Percentiles rank a stretch among this genome's conserved stretches.
Evolutionary conservation across 805 yeast genomes (phyloP).

Genomic region (Kodamaea sagamina): DNA sequence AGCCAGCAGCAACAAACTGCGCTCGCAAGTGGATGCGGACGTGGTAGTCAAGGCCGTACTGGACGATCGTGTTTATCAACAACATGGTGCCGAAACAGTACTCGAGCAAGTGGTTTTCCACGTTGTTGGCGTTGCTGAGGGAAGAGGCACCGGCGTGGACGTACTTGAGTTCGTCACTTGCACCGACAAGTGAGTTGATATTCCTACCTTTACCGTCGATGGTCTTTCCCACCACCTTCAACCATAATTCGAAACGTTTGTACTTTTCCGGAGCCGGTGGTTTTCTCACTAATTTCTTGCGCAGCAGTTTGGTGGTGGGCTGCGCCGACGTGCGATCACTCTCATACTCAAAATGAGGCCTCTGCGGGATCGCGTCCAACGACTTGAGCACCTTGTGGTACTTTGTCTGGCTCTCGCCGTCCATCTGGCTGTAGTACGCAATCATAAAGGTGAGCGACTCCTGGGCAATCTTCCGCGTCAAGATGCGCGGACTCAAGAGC

Average conservation of each 20-base stretch:
- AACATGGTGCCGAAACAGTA: conserved; percentile 72
- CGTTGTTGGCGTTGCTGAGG: conserved; percentile 42
- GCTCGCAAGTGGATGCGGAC: conserved; percentile 60
- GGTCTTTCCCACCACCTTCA: conserved; percentile 62
- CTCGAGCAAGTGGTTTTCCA: conserved; percentile 67
- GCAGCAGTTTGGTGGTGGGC: background rate
- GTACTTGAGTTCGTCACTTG: conserved; percentile 74
- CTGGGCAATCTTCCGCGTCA: conserved; percentile 77
- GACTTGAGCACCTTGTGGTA: conserved; percentile 60
- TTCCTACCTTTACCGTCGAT: conserved; percentile 81
- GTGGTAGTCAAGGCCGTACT: conserved; percentile 44
- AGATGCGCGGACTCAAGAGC: conserved; percentile 68
- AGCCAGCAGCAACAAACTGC: conserved; percentile 33
- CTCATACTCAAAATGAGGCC: conserved; percentile 43
- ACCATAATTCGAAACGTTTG: conserved; percentile 70
- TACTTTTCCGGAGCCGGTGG: conserved; percentile 38
- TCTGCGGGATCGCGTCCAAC: conserved; percentile 44
- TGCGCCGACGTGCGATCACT: background rate
- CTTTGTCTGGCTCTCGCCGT: conserved; percentile 39
- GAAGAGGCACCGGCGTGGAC: conserved; percentile 28
- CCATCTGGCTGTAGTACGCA: conserved; percentile 36
- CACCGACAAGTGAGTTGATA: conserved; percentile 90
- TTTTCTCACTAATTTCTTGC: conserved; percentile 33
- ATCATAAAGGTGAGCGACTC: conserved; percentile 63
- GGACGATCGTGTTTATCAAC: conserved; percentile 64